These are phyloP conservation scores for Raddia distichophylla DNA, from an alignment of 176 grass and related monocot genomes.

Conservation along the genomic window DNA sequence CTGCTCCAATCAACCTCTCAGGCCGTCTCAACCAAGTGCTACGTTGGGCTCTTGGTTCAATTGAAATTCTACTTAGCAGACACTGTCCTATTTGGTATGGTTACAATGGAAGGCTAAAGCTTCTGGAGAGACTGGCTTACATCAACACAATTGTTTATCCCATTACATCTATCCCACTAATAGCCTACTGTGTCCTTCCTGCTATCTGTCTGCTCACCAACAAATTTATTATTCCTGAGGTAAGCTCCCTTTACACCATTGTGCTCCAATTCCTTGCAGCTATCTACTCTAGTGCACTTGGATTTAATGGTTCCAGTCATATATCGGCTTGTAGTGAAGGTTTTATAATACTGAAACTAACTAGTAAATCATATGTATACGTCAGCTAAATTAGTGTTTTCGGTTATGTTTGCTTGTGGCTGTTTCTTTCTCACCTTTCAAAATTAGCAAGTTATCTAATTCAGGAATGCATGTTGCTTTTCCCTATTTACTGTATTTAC, in stretches of 20 bases:
- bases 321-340: not conserved
- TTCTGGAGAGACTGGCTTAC: constrained; percentile 85
- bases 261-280: not conserved
- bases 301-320: not conserved
- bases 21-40: constrained; percentile 91
- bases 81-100: constrained; percentile 98
- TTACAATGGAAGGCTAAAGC: constrained; percentile 74
- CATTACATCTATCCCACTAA: constrained; percentile 77
- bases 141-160: constrained; percentile 95
- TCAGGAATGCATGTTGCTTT: too few species aligned
- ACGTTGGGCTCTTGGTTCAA: constrained; percentile 85
- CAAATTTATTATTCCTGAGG: constrained; percentile 96
- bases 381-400: not conserved
- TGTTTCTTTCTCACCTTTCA: not conserved
- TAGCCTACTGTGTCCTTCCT: constrained; percentile 82
- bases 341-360: not conserved
- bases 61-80: constrained; percentile 83
- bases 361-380: not conserved
- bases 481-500: too few species aligned
- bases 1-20: constrained; percentile 87
- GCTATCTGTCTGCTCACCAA: constrained; percentile 87
- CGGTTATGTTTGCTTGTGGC: not conserved
- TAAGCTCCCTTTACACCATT: constrained; percentile 16
- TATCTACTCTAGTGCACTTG: not conserved
- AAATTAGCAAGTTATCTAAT: too few species aligned